Evolutionary conservation across 352 stramenopile genomes (phyloP).

Genomic region (Poterioochromonas sp.): DNA sequence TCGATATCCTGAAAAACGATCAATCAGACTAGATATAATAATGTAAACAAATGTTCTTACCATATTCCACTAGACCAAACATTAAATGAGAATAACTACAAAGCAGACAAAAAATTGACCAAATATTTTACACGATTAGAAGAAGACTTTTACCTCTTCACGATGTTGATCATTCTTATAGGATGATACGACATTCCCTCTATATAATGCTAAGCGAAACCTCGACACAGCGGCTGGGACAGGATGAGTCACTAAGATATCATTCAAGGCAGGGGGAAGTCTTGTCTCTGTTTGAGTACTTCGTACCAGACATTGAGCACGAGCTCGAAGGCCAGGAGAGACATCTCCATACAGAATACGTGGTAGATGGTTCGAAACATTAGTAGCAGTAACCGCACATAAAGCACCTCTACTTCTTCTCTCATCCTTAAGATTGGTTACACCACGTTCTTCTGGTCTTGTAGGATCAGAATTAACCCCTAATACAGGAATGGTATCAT

Average conservation of each 20-base stretch:
- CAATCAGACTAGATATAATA: background rate
- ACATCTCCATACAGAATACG: slow-evolving; percentile 51
- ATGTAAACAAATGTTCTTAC: slow-evolving; percentile 30
- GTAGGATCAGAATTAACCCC: slow-evolving; percentile 58
- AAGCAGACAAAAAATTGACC: background rate
- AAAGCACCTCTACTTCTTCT: slow-evolving; percentile 61
- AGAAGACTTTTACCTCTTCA: slow-evolving; percentile 35
- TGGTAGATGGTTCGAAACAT: slow-evolving; percentile 56
- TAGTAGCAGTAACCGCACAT: slow-evolving; percentile 55
- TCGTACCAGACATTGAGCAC: slow-evolving; percentile 64
- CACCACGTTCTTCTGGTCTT: slow-evolving; percentile 51
- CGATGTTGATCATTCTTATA: slow-evolving; percentile 24
- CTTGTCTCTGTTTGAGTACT: slow-evolving; percentile 66
- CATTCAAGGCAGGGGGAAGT: slow-evolving; percentile 67
- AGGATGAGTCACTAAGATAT: slow-evolving; percentile 67
- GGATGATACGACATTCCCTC: background rate
- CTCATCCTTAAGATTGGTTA: slow-evolving; percentile 58
- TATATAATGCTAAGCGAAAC: slow-evolving; percentile 57
- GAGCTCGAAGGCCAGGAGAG: slow-evolving; percentile 45
- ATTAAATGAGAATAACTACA: slow-evolving; percentile 55
- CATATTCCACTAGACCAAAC: slow-evolving; percentile 71
- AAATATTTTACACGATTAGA: slow-evolving; percentile 11
- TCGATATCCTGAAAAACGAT: slow-evolving; percentile 48
- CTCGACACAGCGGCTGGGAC: slow-evolving; percentile 58
- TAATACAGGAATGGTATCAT: slow-evolving; percentile 61